A percentile compares a stretch with the other conserved stretches of the same genome.
Evolutionary conservation across 768 basidiomycete genomes (phyloP).

Genomic region (Inosperma sp.): DNA sequence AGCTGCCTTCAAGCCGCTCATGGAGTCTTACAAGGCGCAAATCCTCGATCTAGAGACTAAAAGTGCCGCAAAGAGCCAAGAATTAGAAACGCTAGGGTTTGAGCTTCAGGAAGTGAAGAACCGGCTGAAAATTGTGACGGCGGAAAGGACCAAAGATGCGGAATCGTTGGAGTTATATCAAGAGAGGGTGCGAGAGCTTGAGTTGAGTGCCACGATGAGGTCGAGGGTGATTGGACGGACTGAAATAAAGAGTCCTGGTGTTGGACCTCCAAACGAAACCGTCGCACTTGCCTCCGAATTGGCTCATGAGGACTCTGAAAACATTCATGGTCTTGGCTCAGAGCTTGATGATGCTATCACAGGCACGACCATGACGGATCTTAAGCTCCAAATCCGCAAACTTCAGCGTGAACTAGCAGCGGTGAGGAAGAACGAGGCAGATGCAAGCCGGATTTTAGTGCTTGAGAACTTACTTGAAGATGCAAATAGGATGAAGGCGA

Average conservation of each 20-base stretch:
- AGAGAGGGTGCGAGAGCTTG: constrained; percentile 85
- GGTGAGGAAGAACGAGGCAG: constrained; percentile 67
- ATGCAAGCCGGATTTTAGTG: constrained; percentile 74
- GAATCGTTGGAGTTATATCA: constrained; percentile 88
- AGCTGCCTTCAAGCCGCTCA: constrained; percentile 77
- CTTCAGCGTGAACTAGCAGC: constrained; percentile 78
- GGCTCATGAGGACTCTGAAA: constrained; percentile 49
- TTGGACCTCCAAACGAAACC: constrained; percentile 14
- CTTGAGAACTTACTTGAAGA: constrained; percentile 90
- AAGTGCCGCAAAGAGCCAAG: constrained; percentile 56
- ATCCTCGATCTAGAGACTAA: constrained; percentile 78
- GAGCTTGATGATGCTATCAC: constrained; percentile 85
- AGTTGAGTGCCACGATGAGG: constrained; percentile 54
- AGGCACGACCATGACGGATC: constrained; percentile 85
- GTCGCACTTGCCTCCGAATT: constrained; percentile 25
- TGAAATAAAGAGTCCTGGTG: constrained; percentile 17
- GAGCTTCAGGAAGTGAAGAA: constrained; percentile 73
- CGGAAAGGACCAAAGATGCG: constrained; percentile 71
- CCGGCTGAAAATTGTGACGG: constrained; percentile 60
- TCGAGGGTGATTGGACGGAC: constrained; percentile 29
- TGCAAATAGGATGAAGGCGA: constrained; percentile 81
- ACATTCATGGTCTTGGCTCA: constrained; percentile 63
- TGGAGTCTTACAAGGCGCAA: constrained; percentile 90
- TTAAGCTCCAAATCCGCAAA: constrained; percentile 82
- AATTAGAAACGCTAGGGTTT: constrained; percentile 67